phyloP scores from a whole-genome alignment of 2,329 filamentous ascomycete species.

The Corniculantispora saksenae region DNA sequence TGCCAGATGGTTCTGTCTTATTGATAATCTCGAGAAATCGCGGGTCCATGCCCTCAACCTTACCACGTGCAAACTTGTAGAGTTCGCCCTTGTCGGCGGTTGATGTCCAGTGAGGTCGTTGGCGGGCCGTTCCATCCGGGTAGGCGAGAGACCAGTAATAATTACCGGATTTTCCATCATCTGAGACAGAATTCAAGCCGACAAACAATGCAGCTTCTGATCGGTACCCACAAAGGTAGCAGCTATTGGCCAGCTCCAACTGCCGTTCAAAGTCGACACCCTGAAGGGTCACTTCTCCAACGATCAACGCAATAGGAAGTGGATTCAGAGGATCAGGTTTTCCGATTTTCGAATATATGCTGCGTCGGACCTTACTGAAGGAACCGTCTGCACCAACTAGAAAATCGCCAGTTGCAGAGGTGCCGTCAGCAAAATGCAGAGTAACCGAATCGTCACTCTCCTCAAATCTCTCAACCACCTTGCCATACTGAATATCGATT shows the following conservation, averaged over 20 bases:
- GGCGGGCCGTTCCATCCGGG: slow-evolving; percentile 27
- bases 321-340: slow-evolving; percentile 28
- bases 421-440: slow-evolving; percentile 45
- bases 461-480: slow-evolving; percentile 36
- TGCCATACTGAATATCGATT: slow-evolving; percentile 41
- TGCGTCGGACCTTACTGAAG: slow-evolving; percentile 36
- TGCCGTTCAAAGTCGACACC: slow-evolving; percentile 32
- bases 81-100: slow-evolving; percentile 21
- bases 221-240: slow-evolving; percentile 25
- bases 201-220: slow-evolving; percentile 23
- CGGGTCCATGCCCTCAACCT: slow-evolving; percentile 14
- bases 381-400: slow-evolving; percentile 50
- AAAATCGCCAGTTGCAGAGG: slow-evolving; percentile 43
- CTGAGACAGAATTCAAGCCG: slow-evolving; percentile 27
- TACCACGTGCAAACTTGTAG: slow-evolving; percentile 15
- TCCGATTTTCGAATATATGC: slow-evolving; percentile 29
- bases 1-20: slow-evolving; percentile 23
- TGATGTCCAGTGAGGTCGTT: slow-evolving; percentile 35
- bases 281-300: slow-evolving; percentile 30
- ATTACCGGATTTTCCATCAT: slow-evolving; percentile 25
- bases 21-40: slow-evolving; percentile 27
- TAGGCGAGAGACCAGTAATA: slow-evolving; percentile 32
- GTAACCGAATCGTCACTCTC: slow-evolving; percentile 37
- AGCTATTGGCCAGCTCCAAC: slow-evolving; percentile 34
- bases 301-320: slow-evolving; percentile 30